Evolutionary conservation across 2,329 filamentous ascomycete species (phyloP), one percentile per base, ranked within the genome.

Genomic region (Plectosphaerella cucumerina): DNA sequence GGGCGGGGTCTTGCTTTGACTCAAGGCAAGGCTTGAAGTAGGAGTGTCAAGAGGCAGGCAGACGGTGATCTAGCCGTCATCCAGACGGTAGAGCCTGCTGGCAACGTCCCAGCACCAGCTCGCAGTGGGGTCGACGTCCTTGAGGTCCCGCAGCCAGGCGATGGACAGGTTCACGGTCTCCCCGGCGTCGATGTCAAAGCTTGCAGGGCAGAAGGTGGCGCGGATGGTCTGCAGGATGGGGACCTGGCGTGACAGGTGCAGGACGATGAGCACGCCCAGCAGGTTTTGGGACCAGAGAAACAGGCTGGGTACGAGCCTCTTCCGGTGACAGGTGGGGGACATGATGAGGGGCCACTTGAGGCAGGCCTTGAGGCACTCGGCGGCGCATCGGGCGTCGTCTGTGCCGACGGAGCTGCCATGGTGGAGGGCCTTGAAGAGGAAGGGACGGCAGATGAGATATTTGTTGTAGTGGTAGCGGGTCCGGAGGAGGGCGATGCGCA

Each of bases 271-370:
- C 21, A 84, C 77, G 4, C 77, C 77, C 43, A 85, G 70, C 41
- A 85, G 71, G 53, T 82, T 83, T 56, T 85, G 81, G 9, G 80
- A 81, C 77, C 82, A 85, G 49, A 81, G 80, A 59, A 83, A 85
- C 2, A 80, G 59, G 50, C 78, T 76, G 1, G 82, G 81, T 1
- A 85, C 66, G 5, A 85, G 69, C 34, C 81, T 69, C 63, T 85
- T 86, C 61, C 76, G 76, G 49, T 75, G 70, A 54, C 76, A 77
- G 1, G 77, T 72, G 0, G 82, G 81, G 8, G 78, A 76, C 66
- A 84, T 74, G 20, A 75, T 71, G 21, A 85, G 70, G 1, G 82
- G 82, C 82, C 82, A 86, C 50, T 77, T 71, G 14, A 85, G 66
- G n/a, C 74, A 77, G 2, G 78, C 72, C 56, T 77, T 72, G 15